Evolutionary conservation across 2,329 filamentous ascomycete genomes (phyloP).

Genomic region (Rasamsonia emersonii): DNA sequence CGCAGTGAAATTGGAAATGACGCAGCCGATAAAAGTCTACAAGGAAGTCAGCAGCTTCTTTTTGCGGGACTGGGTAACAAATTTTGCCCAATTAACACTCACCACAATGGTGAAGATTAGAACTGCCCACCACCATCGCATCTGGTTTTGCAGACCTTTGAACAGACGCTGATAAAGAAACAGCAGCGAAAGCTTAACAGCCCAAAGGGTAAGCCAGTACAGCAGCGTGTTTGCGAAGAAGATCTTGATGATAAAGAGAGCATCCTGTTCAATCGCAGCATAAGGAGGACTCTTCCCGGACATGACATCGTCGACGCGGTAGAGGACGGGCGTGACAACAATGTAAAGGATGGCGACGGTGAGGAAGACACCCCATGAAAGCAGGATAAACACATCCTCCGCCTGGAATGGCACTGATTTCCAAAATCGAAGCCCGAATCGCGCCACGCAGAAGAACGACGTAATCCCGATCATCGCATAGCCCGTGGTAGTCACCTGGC

Average conservation of each 20-base stretch:
- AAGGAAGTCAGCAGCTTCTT: slow-evolving; percentile 1
- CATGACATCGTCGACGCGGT: slow-evolving; percentile 19
- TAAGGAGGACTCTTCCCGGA: slow-evolving; percentile 18
- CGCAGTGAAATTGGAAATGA: slow-evolving; percentile 24
- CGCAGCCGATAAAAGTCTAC: slow-evolving; percentile 26
- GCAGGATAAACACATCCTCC: slow-evolving; percentile 8
- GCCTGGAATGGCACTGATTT: slow-evolving; percentile 5
- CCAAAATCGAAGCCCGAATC: slow-evolving; percentile 7
- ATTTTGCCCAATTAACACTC: too few species aligned
- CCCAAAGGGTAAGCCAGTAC: slow-evolving; percentile 33
- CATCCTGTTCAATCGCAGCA: slow-evolving; percentile 22
- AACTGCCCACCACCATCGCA: slow-evolving; percentile 29
- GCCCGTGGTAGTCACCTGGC: slow-evolving; percentile 9
- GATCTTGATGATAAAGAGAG: slow-evolving; percentile 23
- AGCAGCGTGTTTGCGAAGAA: slow-evolving; percentile 32
- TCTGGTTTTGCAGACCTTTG: slow-evolving; percentile 22
- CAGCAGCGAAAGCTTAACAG: slow-evolving; percentile 33
- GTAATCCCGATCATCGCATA: slow-evolving; percentile 14
- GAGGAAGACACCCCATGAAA: slow-evolving; percentile 19
- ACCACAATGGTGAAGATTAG: slow-evolving; percentile 26
- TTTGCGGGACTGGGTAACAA: too few species aligned
- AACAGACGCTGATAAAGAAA: slow-evolving; percentile 32
- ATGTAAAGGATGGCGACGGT: slow-evolving; percentile 25
- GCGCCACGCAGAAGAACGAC: slow-evolving; percentile 9
- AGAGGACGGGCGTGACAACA: slow-evolving; percentile 25